A percentile compares a stretch with the other conserved stretches of the same genome.
These are phyloP conservation scores for Dactylonectria estremocensis DNA, from an alignment of 2,329 filamentous ascomycete genomes.

Conservation along the genomic window DNA sequence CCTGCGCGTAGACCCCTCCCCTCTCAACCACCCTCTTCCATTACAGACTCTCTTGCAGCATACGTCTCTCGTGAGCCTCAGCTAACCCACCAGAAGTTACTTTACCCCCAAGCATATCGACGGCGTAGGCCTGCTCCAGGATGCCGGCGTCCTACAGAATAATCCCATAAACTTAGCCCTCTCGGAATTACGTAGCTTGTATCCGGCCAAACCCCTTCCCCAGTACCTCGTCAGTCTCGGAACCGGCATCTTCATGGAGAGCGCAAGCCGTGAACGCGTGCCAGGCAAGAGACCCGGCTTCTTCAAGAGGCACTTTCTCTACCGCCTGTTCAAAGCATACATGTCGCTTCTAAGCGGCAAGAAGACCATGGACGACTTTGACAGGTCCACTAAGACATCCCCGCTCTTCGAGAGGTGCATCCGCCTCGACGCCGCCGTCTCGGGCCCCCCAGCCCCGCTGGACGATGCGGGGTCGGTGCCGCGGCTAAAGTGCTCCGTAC, in stretches of 20 bases:
- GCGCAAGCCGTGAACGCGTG: neutral
- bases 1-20: too few species aligned
- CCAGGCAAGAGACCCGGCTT: neutral
- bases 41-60: too few species aligned
- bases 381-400: neutral
- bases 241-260: neutral
- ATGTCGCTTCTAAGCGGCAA: neutral
- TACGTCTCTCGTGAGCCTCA: neutral
- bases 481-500: neutral
- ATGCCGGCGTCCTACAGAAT: neutral
- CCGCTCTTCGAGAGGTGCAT: neutral
- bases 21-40: too few species aligned
- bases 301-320: neutral
- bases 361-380: slow-evolving; percentile 3
- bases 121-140: neutral
- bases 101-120: neutral
- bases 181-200: neutral
- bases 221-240: neutral
- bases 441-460: neutral
- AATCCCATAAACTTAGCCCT: neutral
- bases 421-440: neutral
- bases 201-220: neutral
- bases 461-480: neutral
- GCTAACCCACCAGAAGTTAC: neutral
- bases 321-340: neutral